phyloP scores from a whole-genome alignment of 2,329 filamentous ascomycete species.

The Arthrinium phaeospermum region DNA sequence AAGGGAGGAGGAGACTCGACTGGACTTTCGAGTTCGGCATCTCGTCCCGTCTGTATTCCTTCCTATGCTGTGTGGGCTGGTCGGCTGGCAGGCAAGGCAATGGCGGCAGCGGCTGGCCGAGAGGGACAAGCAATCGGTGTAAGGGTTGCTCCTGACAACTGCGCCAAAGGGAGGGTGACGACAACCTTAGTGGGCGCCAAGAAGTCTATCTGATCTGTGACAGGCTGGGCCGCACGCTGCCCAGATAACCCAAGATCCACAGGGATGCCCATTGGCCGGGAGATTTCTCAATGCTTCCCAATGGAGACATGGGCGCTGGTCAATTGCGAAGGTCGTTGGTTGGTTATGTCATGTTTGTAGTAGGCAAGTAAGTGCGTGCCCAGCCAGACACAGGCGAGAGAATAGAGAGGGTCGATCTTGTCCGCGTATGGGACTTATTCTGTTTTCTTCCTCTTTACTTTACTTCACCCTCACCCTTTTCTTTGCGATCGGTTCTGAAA shows the following conservation, averaged over 20 bases:
- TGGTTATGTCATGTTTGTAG: not conserved
- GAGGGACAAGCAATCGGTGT: not conserved
- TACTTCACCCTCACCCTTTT: not conserved
- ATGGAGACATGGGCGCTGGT: not conserved
- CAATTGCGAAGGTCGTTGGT: not conserved
- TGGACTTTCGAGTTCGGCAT: not conserved
- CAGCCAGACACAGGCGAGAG: not conserved
- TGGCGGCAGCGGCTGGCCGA: not conserved
- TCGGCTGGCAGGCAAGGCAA: not conserved
- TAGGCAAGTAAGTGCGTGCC: not conserved
- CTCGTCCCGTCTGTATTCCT: not conserved
- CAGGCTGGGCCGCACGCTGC: conserved; percentile 2
- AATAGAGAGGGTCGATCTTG: not conserved
- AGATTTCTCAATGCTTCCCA: not conserved
- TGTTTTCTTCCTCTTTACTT: not conserved
- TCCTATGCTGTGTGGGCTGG: not conserved
- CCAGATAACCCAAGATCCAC: conserved; percentile 9
- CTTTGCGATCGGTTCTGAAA: not conserved
- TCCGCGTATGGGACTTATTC: not conserved
- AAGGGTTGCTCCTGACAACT: conserved; percentile 17
- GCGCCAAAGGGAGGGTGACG: conserved; percentile 8
- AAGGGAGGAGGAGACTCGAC: not conserved
- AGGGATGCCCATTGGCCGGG: conserved; percentile 7
- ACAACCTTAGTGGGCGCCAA: conserved; percentile 11
- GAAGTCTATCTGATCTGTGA: not conserved